Base-by-base conservation (phyloP, 129 eudicot genomes). In the Helianthus tuberosus region DNA sequence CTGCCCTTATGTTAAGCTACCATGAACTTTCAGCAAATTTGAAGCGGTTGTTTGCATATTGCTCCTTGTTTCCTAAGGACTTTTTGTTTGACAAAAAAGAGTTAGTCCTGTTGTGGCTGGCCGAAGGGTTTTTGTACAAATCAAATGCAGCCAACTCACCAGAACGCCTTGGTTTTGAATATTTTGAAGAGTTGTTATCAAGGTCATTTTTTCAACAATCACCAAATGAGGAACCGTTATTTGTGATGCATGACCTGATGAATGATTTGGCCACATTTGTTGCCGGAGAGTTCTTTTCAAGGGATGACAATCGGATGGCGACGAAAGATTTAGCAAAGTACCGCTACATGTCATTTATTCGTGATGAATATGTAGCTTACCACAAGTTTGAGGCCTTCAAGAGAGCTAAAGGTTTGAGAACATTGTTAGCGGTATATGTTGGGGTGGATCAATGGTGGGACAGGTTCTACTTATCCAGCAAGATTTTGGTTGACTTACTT, bases 1-100 rank as follows among this genome's bases (percentile, higher is more conserved):
- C 68, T 0, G 68, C 50, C 10, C 66, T 60, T 4, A 29, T 4
- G 44, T 11, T 60, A 4, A 60, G 66, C 4, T 32, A 29, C 43
- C 67, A 62, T 12, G 67, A 62, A 35, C 67, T 62, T 62, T 6
- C 67, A 0, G 46, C 67, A 0, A 2, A 38, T 64, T 64, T 64
- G 25, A 60, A 60, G 14, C 44, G 29, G 11, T 60, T 60, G 41
- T 60, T 60, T 6, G 44, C 66, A 12, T 60, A 64, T 14, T 64
- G 68, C 68, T 64, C 68, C 14, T 64, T 64, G 48, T 64, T 64
- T 3, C 68, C 68, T 1, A 62, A 62, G 47, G 67, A n/a, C 11
- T 62, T 35, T 14, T 5, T 62, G 23, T 36, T 62, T 36, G 14
- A 64, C 50, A 64, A 64, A 2, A 29, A 64, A 7, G 50, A 64